These are phyloP conservation scores for Colletotrichum truncatum DNA, from an alignment of 2,329 filamentous ascomycete genomes.

Conservation along the genomic window DNA sequence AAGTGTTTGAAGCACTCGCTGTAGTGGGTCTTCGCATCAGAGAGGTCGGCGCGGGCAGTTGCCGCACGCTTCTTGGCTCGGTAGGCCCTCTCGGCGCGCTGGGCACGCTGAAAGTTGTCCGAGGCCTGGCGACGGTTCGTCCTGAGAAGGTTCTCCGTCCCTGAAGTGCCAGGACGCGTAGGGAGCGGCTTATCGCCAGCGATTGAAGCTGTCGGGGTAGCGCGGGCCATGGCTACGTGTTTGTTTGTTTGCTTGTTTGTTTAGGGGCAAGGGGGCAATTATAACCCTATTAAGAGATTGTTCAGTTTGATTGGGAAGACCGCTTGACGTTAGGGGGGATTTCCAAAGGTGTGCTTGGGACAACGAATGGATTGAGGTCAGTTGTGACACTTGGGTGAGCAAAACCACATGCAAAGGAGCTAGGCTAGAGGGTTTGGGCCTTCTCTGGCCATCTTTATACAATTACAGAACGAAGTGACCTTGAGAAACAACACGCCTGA, in stretches of 20 bases:
- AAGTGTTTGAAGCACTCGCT: constrained; percentile 47
- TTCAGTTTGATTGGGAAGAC: background rate
- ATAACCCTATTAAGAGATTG: background rate
- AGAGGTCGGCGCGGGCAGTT: constrained; percentile 46
- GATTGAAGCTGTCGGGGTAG: constrained; percentile 14
- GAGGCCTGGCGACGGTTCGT: constrained; percentile 48
- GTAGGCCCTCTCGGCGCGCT: constrained; percentile 51
- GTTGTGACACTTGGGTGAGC: constrained; percentile 12
- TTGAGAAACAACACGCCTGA: background rate
- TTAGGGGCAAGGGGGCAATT: background rate
- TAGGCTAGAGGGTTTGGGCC: background rate
- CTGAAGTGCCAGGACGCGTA: constrained; percentile 51
- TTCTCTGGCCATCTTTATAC: constrained; percentile 12
- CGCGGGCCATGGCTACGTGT: constrained; percentile 24
- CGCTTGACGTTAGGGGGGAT: background rate
- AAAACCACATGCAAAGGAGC: constrained; percentile 6
- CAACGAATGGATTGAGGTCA: constrained; percentile 21
- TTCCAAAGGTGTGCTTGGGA: background rate
- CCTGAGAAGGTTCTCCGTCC: constrained; percentile 52
- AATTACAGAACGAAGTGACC: constrained; percentile 1
- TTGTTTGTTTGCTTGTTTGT: background rate
- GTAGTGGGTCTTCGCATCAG: constrained; percentile 50
- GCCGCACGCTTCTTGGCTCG: constrained; percentile 50
- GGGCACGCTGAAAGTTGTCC: constrained; percentile 46
- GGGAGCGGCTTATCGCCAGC: constrained; percentile 36